Conservation (phyloP, 805 yeast genomes). For the Cyberlindnera xylosilytica region DNA sequence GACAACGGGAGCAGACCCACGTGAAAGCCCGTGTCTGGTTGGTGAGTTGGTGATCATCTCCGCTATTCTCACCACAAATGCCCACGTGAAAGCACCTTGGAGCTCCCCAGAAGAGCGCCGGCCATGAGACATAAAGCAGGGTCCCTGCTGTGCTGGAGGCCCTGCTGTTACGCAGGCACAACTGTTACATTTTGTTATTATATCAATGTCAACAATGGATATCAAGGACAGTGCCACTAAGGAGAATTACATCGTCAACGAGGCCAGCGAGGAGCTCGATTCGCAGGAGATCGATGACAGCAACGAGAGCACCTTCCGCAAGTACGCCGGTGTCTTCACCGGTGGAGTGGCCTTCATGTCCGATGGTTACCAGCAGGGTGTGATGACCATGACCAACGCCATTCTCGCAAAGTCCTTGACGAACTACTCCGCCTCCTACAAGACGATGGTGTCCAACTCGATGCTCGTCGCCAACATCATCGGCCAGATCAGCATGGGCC, state of each 20-base stretch:
- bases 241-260: background rate
- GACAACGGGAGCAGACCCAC: too few relatives aligned
- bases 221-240: too few relatives aligned
- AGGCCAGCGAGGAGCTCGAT: background rate
- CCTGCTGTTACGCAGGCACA: too few relatives aligned
- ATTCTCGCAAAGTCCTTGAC: constrained; percentile 19
- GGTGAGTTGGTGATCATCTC: too few relatives aligned
- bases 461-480: constrained; percentile 54
- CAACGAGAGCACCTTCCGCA: background rate
- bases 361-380: constrained; percentile 30
- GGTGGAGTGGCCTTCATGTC: constrained; percentile 26
- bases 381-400: constrained; percentile 27
- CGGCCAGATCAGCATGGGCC: constrained; percentile 59
- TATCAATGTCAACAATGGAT: too few relatives aligned
- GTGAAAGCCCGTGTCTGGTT: too few relatives aligned
- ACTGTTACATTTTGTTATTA: too few relatives aligned
- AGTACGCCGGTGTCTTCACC: constrained; percentile 17
- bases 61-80: too few relatives aligned
- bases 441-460: constrained; percentile 35
- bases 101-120: too few relatives aligned
- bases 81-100: too few relatives aligned
- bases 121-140: too few relatives aligned
- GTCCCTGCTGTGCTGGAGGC: too few relatives aligned
- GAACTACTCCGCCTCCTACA: constrained; percentile 17
- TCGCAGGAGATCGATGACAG: background rate